A percentile compares a stretch with the other conserved stretches of the same genome.
These are phyloP conservation scores for Cercospora zeina DNA, from an alignment of 2,329 filamentous ascomycete genomes.

Conservation along the genomic window DNA sequence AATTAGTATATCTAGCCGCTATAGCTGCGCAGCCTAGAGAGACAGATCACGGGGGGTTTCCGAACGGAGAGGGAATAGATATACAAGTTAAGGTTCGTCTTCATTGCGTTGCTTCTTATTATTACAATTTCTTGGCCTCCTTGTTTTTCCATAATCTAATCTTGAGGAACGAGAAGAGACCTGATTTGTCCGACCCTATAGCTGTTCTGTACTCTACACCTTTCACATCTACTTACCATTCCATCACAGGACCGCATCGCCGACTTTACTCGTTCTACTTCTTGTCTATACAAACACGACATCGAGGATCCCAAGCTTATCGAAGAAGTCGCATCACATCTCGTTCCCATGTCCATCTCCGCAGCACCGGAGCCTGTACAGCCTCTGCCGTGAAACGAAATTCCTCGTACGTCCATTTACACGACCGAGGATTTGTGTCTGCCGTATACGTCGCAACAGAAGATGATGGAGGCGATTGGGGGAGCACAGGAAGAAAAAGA, in stretches of 20 bases:
- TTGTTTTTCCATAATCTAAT: too few species aligned
- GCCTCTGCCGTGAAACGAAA: neutral
- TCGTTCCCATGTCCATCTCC: neutral
- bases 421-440: neutral
- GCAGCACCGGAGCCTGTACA: neutral
- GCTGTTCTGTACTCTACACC: too few species aligned
- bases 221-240: too few species aligned
- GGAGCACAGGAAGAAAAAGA: neutral
- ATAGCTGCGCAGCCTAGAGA: neutral
- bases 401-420: neutral
- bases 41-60: neutral
- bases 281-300: neutral
- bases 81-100: neutral
- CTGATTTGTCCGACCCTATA: too few species aligned
- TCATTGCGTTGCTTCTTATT: neutral
- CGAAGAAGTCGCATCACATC: neutral
- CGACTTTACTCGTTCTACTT: neutral
- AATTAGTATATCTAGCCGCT: neutral
- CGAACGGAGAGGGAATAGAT: neutral
- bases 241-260: neutral
- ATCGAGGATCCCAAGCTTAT: neutral
- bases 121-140: neutral
- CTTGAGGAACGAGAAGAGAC: too few species aligned
- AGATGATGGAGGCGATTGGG: neutral
- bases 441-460: neutral